phyloP scores from a whole-genome alignment of 2,329 filamentous ascomycete species.

The Fusarium acutatum region DNA sequence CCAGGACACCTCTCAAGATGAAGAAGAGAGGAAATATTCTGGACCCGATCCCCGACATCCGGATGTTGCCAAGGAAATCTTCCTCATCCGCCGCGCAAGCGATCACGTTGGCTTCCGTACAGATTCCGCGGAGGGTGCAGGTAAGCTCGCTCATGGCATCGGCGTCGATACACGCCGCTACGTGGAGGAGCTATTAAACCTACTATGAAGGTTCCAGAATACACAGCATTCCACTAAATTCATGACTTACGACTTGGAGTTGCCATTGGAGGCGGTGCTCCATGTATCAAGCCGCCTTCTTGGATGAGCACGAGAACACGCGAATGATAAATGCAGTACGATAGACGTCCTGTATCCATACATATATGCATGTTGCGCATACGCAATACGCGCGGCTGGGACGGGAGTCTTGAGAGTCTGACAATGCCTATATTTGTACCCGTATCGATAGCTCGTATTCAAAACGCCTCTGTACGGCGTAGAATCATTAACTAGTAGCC shows the following conservation, averaged over 20 bases:
- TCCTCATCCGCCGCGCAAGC: constrained; percentile 67
- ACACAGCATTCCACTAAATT: constrained; percentile 8
- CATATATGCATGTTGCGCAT: neutral
- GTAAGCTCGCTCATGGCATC: constrained; percentile 74
- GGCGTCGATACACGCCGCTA: constrained; percentile 80
- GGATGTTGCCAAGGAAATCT: constrained; percentile 64
- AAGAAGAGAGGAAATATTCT: constrained; percentile 21
- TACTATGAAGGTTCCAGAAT: constrained; percentile 48
- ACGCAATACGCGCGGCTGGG: neutral
- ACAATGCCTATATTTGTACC: constrained; percentile 10
- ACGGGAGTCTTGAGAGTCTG: neutral
- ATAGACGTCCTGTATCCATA: neutral
- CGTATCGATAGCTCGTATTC: constrained; percentile 22
- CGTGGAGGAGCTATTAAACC: constrained; percentile 74
- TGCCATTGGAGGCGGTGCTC: neutral
- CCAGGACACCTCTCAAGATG: neutral
- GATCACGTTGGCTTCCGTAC: constrained; percentile 57
- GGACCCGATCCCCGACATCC: constrained; percentile 11
- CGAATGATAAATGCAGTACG: neutral
- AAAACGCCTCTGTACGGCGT: neutral
- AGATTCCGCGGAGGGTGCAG: constrained; percentile 62
- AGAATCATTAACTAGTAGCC: neutral
- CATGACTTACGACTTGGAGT: constrained; percentile 8
- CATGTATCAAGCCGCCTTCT: neutral
- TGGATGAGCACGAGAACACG: neutral